Evolutionary conservation across 176 grass and related monocot species (phyloP), one percentile per base, ranked within the genome.

Genomic region (Carex myosuroides): DNA sequence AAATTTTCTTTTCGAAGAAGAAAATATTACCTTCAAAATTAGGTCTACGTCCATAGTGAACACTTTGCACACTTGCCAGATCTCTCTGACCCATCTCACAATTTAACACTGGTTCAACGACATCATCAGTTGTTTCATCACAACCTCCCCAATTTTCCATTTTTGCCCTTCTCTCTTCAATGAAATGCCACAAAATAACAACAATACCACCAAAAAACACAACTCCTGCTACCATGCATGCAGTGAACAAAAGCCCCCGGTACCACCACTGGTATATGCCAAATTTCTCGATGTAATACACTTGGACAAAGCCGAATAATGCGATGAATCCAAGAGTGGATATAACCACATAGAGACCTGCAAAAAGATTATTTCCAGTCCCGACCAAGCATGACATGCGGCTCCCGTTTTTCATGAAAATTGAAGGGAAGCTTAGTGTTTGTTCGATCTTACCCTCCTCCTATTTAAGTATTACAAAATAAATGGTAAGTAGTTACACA

Each of bases 301-400:
- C 85, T 83, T 90, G 87, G 85, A 93, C 93, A 78, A 88, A 37
- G 4, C 79, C 88, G 83, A 73, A 93, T 60, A 90, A 79, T 64
- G 88, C 48, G 75, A 98, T 35, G 87, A 90, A 88, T 22, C 96
- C 93, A 17, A 98, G 80, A 44, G 91, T 95, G 55, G 96, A 95
- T 57, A 86, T 81, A 10, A 87, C 9, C 79, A 95, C 88, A 84
- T 98, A 98, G 81, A 85, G 84, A 86, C 82, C 89, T 33, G 86
- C 91, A 86, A 93, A 98, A 75, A 95, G 76, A 72, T 90, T 93
- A 80, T 95, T 82, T 29, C 96, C 96, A 1, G 96, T 98, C 83
- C 96, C 96, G 4, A 98, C 96, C 64, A 98, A 89, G 26, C 89
- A 87, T 9, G 95, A 95, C 88, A 98, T 92, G 79, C 54, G 76